Percentiles rank a stretch among this genome's conserved stretches.
These are phyloP conservation scores for Eragrostis curvula DNA, from an alignment of 176 grass and related monocot species.

Conservation along the genomic window DNA sequence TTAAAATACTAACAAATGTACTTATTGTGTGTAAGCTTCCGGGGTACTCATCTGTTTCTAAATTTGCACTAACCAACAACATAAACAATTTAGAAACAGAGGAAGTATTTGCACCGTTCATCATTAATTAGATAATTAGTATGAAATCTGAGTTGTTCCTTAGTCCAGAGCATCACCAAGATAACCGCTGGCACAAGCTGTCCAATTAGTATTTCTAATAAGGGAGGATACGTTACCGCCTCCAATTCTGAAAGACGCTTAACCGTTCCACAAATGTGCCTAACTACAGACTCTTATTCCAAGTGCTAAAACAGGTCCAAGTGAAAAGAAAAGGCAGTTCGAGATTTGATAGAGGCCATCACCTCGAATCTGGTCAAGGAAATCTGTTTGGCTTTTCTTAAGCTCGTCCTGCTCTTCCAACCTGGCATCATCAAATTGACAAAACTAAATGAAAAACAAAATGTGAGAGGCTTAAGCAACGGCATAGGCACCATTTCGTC, in stretches of 20 bases:
- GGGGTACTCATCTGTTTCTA: neutral
- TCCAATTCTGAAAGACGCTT: neutral
- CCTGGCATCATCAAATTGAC: conserved; percentile 42
- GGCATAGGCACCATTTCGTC: neutral
- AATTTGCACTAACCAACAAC: too few species aligned
- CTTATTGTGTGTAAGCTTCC: neutral
- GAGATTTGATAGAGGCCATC: conserved; percentile 15
- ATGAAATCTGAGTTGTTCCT: neutral
- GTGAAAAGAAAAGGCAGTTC: neutral
- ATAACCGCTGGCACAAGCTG: neutral
- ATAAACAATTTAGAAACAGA: too few species aligned
- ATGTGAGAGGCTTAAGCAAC: neutral
- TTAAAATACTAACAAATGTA: neutral
- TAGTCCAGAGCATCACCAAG: neutral
- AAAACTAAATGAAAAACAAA: conserved; percentile 2
- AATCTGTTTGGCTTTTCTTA: conserved; percentile 30
- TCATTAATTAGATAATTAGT: conserved; percentile 9
- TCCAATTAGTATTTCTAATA: neutral
- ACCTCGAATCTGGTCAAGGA: conserved; percentile 45
- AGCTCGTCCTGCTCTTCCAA: conserved; percentile 37
- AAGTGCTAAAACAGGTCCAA: conserved; percentile 1
- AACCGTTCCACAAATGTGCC: neutral
- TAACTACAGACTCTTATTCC: neutral
- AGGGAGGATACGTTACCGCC: neutral
- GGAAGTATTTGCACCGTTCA: neutral